Percentiles rank a stretch among this genome's conserved stretches.
Evolutionary conservation across 164 flowering plant genomes (phyloP).

Genomic region (Magnolia kwangsiensis): DNA sequence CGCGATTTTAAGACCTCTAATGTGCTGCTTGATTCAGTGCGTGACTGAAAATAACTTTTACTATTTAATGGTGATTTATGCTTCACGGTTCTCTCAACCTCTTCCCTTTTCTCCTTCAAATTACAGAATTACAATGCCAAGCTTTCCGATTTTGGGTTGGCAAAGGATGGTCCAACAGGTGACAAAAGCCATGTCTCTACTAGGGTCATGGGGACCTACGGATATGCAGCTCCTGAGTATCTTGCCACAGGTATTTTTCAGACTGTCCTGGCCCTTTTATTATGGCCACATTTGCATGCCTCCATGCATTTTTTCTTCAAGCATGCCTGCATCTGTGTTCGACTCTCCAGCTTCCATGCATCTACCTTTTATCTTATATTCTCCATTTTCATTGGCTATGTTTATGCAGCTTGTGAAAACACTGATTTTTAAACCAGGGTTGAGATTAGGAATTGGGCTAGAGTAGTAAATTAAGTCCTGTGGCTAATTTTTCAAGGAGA

Average conservation of each 20-base stretch:
- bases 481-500: too few relatives aligned
- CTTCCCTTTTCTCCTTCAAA: background rate
- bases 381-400: background rate
- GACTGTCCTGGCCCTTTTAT: background rate
- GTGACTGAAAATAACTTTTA: background rate
- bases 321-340: background rate
- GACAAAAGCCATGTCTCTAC: conserved; percentile 87
- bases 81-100: background rate
- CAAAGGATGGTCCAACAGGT: conserved; percentile 82
- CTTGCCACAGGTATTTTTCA: conserved; percentile 63
- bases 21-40: conserved; percentile 31
- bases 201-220: conserved; percentile 80
- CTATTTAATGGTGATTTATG: background rate
- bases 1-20: conserved; percentile 32
- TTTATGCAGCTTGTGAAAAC: too few relatives aligned
- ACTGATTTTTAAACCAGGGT: too few relatives aligned
- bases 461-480: too few relatives aligned
- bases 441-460: too few relatives aligned
- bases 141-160: conserved; percentile 92
- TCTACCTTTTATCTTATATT: background rate
- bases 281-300: background rate
- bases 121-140: conserved; percentile 65
- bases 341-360: background rate
- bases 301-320: background rate
- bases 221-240: conserved; percentile 95